phyloP scores from a whole-genome alignment of 1,284 basidiomycete genomes.

The Boletus smithii region DNA sequence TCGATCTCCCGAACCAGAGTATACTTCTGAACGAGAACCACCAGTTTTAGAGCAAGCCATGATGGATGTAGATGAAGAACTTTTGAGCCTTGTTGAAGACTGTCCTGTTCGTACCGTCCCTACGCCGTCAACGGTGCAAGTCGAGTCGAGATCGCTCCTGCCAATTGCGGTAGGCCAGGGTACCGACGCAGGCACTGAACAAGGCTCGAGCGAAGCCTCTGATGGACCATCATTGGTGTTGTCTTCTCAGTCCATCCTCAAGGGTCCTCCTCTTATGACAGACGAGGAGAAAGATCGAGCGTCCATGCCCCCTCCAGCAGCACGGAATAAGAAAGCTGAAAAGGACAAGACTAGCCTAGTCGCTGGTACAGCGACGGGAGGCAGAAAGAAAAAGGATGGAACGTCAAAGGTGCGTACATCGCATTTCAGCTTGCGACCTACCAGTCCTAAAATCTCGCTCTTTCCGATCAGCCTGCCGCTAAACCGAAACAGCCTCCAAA shows the following conservation, averaged over 20 bases:
- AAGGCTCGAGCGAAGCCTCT: neutral
- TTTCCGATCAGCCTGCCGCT: constrained; percentile 13
- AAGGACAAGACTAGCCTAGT: constrained; percentile 19
- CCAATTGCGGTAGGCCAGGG: constrained; percentile 1
- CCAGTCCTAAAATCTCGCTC: constrained; percentile 1
- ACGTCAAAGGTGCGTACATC: constrained; percentile 19
- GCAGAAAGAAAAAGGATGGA: constrained; percentile 31
- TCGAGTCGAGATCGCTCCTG: neutral
- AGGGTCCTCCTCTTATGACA: neutral
- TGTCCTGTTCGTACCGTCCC: constrained; percentile 12
- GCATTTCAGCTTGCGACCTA: neutral
- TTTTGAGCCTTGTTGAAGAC: constrained; percentile 64
- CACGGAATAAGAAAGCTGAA: constrained; percentile 31
- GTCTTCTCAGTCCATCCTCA: constrained; percentile 8
- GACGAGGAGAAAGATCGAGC: constrained; percentile 41
- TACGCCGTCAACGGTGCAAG: neutral
- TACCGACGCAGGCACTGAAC: neutral
- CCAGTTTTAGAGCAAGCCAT: constrained; percentile 26
- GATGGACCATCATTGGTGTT: constrained; percentile 2
- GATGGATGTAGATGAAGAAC: constrained; percentile 69
- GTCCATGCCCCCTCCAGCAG: constrained; percentile 57
- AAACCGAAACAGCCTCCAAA: constrained; percentile 35
- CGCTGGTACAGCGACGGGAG: constrained; percentile 5
- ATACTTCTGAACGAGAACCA: constrained; percentile 1
- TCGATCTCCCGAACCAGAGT: constrained; percentile 6